Base-by-base conservation (phyloP, 306 rosid genomes). In the Vigna nakashimae region DNA sequence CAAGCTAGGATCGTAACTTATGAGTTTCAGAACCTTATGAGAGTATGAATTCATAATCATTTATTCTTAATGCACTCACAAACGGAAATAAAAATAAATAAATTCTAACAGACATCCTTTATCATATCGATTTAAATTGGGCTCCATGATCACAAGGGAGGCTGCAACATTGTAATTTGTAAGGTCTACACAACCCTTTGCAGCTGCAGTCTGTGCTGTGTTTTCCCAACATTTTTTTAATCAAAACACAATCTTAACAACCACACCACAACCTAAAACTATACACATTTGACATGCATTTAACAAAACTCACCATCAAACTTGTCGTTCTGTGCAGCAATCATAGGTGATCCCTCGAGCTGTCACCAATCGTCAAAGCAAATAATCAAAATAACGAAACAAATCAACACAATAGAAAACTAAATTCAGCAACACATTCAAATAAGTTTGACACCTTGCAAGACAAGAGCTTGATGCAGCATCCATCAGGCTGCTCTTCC, bases 291-390 rank as follows among this genome's bases (percentile, higher is more conserved):
- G 9, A 46, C 5, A 75, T 30, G 24, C 26, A 76, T 43, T 49
- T 66, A 34, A 28, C 45, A 40, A 67, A 57, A 22, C 89, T 87
- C 77, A 92, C 98, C 97, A 32, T 91, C 91, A 77, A 95, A 95
- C 76, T 95, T 95, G 79, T 91, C 97, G 62, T 95, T 95, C 88
- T 95, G 98, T 7, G 92, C 89, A 51, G 88, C 97, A 20, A 92
- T 91, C 6, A 91, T 84, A 0, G 98, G 97, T 5, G 98, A 95
- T 7, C 98, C 98, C 81, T 95, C 97, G 0, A 92, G 95, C 98
- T 94, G 90, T 57, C 69, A 52, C 36, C 78, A 26, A 30, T 3
- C 20, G 30, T 32, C 9, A 69, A 52, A 88, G 59, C 9, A 67
- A 63, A 30, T 71, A 82, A 79, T 71, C 55, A 85, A 70, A 83